Conservation (phyloP, 139 green algal species). For the Picochlorum sp. region DNA sequence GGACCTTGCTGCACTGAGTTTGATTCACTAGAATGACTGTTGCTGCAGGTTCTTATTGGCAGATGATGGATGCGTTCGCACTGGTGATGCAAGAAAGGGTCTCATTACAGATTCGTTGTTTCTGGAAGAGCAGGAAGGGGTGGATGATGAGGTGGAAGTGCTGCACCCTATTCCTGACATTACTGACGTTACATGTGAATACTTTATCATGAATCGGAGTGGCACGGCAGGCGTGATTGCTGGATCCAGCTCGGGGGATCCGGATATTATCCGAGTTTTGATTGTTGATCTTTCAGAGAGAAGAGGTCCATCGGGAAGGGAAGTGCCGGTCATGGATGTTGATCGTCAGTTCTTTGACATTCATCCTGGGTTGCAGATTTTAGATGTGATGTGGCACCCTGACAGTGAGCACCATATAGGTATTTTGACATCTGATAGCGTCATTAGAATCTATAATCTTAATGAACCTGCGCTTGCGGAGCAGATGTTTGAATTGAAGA, state of each 20-base stretch:
- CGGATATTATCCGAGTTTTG: conserved; percentile 10
- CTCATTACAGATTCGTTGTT: neutral
- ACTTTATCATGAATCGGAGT: conserved; percentile 10
- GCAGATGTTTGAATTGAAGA: conserved; percentile 38
- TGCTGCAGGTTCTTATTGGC: neutral
- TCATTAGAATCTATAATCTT: conserved; percentile 32
- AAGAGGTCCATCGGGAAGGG: neutral
- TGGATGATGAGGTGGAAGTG: neutral
- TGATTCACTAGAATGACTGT: no score
- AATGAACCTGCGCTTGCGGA: conserved; percentile 16
- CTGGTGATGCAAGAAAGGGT: no score
- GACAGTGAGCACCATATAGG: conserved; percentile 32
- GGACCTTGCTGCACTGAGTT: no score
- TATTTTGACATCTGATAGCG: conserved; percentile 22
- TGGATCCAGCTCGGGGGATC: conserved; percentile 9
- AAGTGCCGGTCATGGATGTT: conserved; percentile 10
- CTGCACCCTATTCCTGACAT: conserved; percentile 5
- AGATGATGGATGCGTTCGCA: neutral
- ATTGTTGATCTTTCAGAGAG: neutral
- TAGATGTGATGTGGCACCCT: conserved; percentile 30
- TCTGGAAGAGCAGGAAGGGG: neutral
- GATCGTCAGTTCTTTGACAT: conserved; percentile 18
- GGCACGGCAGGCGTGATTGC: conserved; percentile 11
- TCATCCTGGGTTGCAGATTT: conserved; percentile 24
- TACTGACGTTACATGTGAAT: conserved; percentile 8